Evolutionary conservation across 2,329 filamentous ascomycete species (phyloP), one percentile per base, ranked within the genome.

Genomic region (Emergomyces pasteurianus): DNA sequence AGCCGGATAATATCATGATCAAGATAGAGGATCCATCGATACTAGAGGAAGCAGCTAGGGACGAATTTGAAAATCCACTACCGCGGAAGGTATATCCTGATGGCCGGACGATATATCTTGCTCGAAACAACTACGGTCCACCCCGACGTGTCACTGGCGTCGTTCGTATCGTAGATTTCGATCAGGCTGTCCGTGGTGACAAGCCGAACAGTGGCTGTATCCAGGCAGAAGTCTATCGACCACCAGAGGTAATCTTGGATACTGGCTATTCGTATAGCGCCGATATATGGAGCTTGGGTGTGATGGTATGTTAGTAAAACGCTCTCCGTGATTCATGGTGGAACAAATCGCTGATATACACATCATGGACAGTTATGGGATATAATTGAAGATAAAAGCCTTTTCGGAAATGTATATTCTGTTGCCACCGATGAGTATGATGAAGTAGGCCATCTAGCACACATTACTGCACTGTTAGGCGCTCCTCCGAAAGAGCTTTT

Each of bases 1-100:
- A 78, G 55, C 71, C 75, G 0, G 73, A 75, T 60, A 78, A 78
- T 59, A 74, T 78, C 31, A 70, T 78, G 62, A 62, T 75, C 50
- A 66, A 65, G 52, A 26, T 74, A 0, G 69, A 70, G 34, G 67
- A 72, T 60, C 62, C 52, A 28, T 69, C 66, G 5, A 54, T 68
- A 18, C 57, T 69, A 31, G 65, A 67, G 16, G 57, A 63, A 14
- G 61, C 66, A 63, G 68, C 69, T 26, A 60, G 62, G 58, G 65
- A 69, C 58, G 69, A 74, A 59, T 65, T 65, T 46, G 61, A 69
- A 40, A 63, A 69, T 60, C 71, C 69, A 3, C 63, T 71, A 1
- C 69, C 71, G 9, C 67, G 69, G 52, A 74, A 74, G 60, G 26
- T 59, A 36, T 68, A 67, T 60, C 10, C 16, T 0, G 64, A 69